Evolutionary conservation across 148 eudicot species (phyloP).

Genomic region (Rhododendron ovatum): DNA sequence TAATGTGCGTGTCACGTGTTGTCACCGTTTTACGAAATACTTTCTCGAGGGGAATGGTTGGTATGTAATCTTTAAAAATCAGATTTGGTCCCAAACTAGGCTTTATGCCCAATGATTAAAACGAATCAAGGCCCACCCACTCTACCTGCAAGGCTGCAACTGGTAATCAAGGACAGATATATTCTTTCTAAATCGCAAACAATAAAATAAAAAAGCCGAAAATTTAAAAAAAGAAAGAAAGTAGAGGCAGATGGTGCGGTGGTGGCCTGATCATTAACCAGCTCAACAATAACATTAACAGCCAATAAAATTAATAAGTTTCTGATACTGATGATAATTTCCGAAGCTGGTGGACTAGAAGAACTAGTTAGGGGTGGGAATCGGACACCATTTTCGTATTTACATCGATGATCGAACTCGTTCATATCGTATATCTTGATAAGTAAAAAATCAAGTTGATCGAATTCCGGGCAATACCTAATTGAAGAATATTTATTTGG

Average conservation of each 20-base stretch:
- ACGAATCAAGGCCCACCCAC: not conserved
- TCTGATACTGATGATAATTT: not conserved
- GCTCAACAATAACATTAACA: not conserved
- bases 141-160: not conserved
- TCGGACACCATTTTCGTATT: too few relatives aligned
- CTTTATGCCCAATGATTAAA: not conserved
- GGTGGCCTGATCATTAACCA: not conserved
- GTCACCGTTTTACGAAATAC: not conserved
- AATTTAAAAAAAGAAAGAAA: not conserved
- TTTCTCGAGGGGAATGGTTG: not conserved
- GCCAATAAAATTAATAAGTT: not conserved
- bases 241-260: not conserved
- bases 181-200: not conserved
- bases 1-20: not conserved
- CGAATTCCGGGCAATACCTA: too few relatives aligned
- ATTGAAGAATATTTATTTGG: too few relatives aligned
- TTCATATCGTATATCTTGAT: too few relatives aligned
- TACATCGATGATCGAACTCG: too few relatives aligned
- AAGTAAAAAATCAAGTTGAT: too few relatives aligned
- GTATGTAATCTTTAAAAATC: not conserved
- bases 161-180: not conserved
- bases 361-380: too few relatives aligned
- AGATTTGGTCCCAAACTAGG: constrained; percentile 1
- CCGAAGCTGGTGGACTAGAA: too few relatives aligned
- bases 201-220: not conserved